Conservation (phyloP, 805 yeast species). For the Saccharomyces cerevisiae region DNA sequence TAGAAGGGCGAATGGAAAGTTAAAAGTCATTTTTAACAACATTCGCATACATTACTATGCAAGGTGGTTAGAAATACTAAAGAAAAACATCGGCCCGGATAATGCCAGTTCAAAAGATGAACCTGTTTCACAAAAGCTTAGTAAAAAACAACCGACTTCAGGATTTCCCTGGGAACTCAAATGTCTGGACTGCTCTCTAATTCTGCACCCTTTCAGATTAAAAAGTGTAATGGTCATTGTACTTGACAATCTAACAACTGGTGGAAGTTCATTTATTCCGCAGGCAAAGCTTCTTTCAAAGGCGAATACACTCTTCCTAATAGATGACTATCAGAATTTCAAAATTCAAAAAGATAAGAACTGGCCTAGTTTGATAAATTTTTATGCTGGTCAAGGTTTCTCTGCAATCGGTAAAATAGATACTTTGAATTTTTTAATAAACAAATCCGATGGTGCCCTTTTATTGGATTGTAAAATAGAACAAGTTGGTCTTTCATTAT, state of each 20-base stretch:
- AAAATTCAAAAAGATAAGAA: conserved; percentile 3
- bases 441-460: background rate
- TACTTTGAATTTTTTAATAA: conserved; percentile 1
- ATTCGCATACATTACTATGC: conserved; percentile 51
- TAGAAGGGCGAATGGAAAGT: conserved; percentile 27
- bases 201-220: conserved; percentile 58
- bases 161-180: conserved; percentile 17
- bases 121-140: background rate
- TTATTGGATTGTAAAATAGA: conserved; percentile 45
- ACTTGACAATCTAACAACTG: conserved; percentile 47
- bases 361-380: conserved; percentile 8
- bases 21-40: conserved; percentile 42
- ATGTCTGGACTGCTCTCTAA: conserved; percentile 47
- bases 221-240: conserved; percentile 44
- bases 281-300: conserved; percentile 40
- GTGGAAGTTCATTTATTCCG: conserved; percentile 30
- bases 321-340: conserved; percentile 49
- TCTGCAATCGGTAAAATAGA: conserved; percentile 19
- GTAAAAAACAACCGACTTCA: background rate
- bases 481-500: conserved; percentile 43
- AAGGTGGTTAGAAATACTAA: conserved; percentile 38
- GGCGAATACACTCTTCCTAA: conserved; percentile 43
- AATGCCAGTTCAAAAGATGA: background rate
- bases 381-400: conserved; percentile 23
- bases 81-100: conserved; percentile 1